These are phyloP conservation scores for Kondoa subrosea DNA, from an alignment of 768 basidiomycete species.

Conservation along the genomic window DNA sequence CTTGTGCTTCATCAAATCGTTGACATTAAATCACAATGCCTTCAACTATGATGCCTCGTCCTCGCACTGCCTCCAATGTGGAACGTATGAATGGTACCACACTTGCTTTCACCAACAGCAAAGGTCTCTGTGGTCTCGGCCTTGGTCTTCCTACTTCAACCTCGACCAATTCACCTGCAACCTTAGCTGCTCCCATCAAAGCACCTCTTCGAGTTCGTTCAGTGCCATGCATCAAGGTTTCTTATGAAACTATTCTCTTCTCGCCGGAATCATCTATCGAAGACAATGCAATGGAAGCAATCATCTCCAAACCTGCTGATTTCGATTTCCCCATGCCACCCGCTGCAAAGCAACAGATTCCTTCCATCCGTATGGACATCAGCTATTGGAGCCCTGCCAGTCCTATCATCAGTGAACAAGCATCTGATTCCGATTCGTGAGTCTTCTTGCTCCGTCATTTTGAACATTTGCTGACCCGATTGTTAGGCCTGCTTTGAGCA, in stretches of 20 bases:
- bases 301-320: neutral
- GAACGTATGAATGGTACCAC: neutral
- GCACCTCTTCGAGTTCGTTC: neutral
- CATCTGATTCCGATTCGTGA: neutral
- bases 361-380: neutral
- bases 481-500: neutral
- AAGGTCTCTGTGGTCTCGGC: neutral
- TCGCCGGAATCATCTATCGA: neutral
- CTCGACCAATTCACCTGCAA: neutral
- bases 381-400: neutral
- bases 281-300: neutral
- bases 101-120: neutral
- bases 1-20: neutral
- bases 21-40: neutral
- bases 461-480: neutral
- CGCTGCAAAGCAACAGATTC: neutral
- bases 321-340: neutral
- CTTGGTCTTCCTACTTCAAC: neutral
- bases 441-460: neutral
- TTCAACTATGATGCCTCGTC: neutral
- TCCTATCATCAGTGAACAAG: neutral
- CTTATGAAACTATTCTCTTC: neutral
- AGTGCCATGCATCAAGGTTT: neutral
- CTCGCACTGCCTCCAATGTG: neutral
- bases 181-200: neutral